Base-by-base conservation (phyloP, 176 grass and related monocot genomes). In the Oryza officinalis region DNA sequence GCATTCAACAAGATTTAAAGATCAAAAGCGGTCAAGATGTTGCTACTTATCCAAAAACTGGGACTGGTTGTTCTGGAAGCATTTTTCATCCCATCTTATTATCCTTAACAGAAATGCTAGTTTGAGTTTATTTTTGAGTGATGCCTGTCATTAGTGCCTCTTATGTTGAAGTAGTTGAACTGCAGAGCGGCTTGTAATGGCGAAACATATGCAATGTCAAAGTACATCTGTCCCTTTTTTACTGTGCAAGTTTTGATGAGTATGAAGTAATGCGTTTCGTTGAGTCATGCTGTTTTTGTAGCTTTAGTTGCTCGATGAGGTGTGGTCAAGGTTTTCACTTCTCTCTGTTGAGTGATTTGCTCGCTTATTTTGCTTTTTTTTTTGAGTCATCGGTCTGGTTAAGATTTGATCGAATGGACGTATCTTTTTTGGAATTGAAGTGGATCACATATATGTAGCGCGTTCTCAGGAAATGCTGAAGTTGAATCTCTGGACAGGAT, bases 1-100 rank as follows among this genome's bases (percentile, higher is more conserved):
- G 96, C 96, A 13, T 99, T 99, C 91, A 99, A 99, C 75, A 99
- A 99, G 72, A 99, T 99, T 78, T 98, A 94, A 72, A 59, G 37
- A 2, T 49, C 20, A 30, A 30, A 30, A 30, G 18, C 0, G 20
- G 1, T 18, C 11, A 32, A 0, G 4, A 11, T 77, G 30, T 17
- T 78, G 65, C 79, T 70, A 43, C 5, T 64, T 41, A 27, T 50
- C 13, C 18, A 65, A 17, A 8, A 50, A 64, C 43, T 71, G 52
- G 73, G 66, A 65, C 41, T 31, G 10, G 41, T 72, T 1, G 1
- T 6, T 82, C 69, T 74, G 27, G 60, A 75, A 75, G 41, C 44
- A 52, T 67, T 76, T 35, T 15, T 61, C 27, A 35, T 69, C 61
- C 81, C 32, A 35, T 73, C 71, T 68, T 45, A 66, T 64, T 78